Percentiles rank a stretch among this genome's conserved stretches.
phyloP scores from a whole-genome alignment of 2,329 filamentous ascomycete genomes.

The Bretziella fagacearum region DNA sequence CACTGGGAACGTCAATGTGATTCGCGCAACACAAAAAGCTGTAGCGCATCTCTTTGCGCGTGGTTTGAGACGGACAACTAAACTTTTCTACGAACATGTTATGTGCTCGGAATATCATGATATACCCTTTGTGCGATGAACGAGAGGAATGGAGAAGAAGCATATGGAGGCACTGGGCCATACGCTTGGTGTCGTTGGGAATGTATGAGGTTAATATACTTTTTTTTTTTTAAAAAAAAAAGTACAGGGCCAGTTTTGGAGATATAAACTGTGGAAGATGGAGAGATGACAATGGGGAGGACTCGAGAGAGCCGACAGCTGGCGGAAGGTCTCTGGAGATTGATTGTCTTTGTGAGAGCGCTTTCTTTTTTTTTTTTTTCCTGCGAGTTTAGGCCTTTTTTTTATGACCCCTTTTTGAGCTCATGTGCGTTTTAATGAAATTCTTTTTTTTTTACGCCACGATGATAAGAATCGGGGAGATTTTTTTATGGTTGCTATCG shows the following conservation, averaged over 20 bases:
- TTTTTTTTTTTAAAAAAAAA: too few relatives aligned
- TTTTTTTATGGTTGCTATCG: too few relatives aligned
- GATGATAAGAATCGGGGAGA: background rate
- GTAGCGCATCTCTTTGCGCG: background rate
- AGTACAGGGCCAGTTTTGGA: too few relatives aligned
- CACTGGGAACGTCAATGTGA: background rate
- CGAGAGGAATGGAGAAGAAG: too few relatives aligned
- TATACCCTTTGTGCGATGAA: too few relatives aligned
- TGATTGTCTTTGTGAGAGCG: background rate
- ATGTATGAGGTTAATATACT: too few relatives aligned
- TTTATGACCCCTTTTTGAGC: slow-evolving; percentile 3
- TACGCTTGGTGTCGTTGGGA: too few relatives aligned
- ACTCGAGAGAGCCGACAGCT: background rate
- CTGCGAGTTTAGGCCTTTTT: slow-evolving; percentile 4
- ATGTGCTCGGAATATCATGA: background rate
- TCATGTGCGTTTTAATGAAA: slow-evolving; percentile 13
- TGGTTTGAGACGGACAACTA: background rate
- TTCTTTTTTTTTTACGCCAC: slow-evolving; percentile 6
- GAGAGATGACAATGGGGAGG: background rate
- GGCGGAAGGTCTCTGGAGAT: background rate
- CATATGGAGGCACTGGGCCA: too few relatives aligned
- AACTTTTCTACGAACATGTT: slow-evolving; percentile 1
- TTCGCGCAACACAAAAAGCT: too few relatives aligned
- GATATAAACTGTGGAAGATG: too few relatives aligned
- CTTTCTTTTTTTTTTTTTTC: slow-evolving; percentile 5